A percentile compares a stretch with the other conserved stretches of the same genome.
These are phyloP conservation scores for Epicoccum sorghinum DNA, from an alignment of 2,329 filamentous ascomycete genomes.

Conservation along the genomic window DNA sequence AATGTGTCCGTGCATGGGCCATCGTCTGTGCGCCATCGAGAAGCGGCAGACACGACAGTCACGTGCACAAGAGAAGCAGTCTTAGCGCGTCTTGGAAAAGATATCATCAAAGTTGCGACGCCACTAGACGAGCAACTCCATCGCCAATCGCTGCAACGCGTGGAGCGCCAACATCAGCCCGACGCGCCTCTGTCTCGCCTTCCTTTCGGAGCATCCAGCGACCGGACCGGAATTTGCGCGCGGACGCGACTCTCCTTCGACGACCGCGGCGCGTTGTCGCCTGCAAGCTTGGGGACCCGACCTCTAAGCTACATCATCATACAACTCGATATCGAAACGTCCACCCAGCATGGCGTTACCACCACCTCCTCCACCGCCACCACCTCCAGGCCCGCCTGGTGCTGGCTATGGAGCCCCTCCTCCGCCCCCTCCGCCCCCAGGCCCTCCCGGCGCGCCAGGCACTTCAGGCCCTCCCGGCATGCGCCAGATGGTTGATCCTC, in stretches of 20 bases:
- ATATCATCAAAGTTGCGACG: constrained; percentile 33
- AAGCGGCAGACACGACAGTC: background rate
- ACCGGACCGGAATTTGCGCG: constrained; percentile 21
- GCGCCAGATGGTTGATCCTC: constrained; percentile 78
- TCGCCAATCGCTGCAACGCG: constrained; percentile 40
- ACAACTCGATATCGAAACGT: constrained; percentile 5
- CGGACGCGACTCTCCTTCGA: constrained; percentile 31
- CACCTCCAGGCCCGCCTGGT: constrained; percentile 36
- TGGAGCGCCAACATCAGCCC: constrained; percentile 27
- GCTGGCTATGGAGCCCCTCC: constrained; percentile 42
- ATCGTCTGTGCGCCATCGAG: background rate
- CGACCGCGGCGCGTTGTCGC: constrained; percentile 30
- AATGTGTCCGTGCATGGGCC: background rate
- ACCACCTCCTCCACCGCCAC: constrained; percentile 53
- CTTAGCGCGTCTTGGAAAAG: constrained; percentile 25
- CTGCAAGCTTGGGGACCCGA: constrained; percentile 33
- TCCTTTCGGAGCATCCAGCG: constrained; percentile 17
- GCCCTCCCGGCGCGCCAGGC: constrained; percentile 58
- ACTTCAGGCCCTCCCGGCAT: constrained; percentile 65
- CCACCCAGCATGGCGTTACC: constrained; percentile 33
- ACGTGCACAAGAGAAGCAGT: constrained; percentile 7
- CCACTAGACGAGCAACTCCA: constrained; percentile 27
- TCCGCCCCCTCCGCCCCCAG: constrained; percentile 65
- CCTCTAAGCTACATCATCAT: constrained; percentile 30
- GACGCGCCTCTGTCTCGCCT: constrained; percentile 25